Evolutionary conservation across 495 filamentous ascomycete genomes (phyloP), one percentile per base, ranked within the genome.

Genomic region (Usnea hakonensis): DNA sequence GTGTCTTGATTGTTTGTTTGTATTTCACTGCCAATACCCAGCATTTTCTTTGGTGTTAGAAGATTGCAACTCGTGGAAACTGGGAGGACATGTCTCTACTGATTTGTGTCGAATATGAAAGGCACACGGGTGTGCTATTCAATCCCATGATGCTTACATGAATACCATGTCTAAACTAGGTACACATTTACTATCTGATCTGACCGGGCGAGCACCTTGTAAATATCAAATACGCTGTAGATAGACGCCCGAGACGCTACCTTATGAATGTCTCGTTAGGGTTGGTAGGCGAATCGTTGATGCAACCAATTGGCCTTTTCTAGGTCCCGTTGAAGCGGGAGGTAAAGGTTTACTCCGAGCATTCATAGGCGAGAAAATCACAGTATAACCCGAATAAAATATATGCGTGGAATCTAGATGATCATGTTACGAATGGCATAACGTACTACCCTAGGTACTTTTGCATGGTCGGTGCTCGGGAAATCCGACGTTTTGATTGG

Each of bases 1-100:
- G 14, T 55, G 28, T 23, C 37, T 41, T 26, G 6, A 40, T 28
- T 59, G 62, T 62, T 69, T 64, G 56, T 65, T 67, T 66, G 64
- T 58, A 16, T 37, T 26, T 50, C 41, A 11, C 53, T n/a, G 32
- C 44, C 60, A 56, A 62, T 62, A 62, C 60, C 60, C 60, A 62
- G 60, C 60, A 57, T 62, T 62, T 55, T 54, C 40, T 28, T 62
- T 57, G 52, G 60, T 62, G 40, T 48, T 41, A 37, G 30, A 53
- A 21, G n/a, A 48, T 28, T 48, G 38, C 55, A 53, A 48, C 33
- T 21, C 43, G 44, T 13, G 53, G 60, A 21, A 53, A 57, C 50
- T 30, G 23, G 41, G 41, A 46, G 33, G n/a, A 53, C 26, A 30
- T 5, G 23, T 62, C 32, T 17, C 28, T 19, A 10, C 40, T 50